Base-by-base conservation (phyloP, 2,329 filamentous ascomycete genomes). In the Periconia digitata region DNA sequence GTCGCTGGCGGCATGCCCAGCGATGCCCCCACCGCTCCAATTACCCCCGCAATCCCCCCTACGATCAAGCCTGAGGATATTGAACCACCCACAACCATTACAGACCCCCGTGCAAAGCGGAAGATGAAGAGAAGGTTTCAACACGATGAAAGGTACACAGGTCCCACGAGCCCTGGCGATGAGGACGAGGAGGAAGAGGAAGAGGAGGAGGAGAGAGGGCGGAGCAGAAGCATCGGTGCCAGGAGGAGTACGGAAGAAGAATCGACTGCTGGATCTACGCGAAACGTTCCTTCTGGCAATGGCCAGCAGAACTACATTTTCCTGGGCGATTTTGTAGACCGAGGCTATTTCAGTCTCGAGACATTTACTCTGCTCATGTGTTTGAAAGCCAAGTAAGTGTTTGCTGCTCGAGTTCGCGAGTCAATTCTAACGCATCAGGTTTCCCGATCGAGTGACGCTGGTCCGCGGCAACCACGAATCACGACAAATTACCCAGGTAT, bases 401-500 rank as follows among this genome's bases (percentile, higher is more conserved):
- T 15, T 20, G 10, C 10, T 34, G 7, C 15, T 40, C 22, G 21
- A 3, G 23, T 8, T 15, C 3, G 4, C 8, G 3, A 27, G n/a
- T 40, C 12, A 7, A 43, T 24, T 29, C 49, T 57, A 47, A 57
- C 37, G 8, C 15, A 6, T 27, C 47, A 86, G 84, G 74, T 89
- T 84, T 63, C 86, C 86, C 35, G 85, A 89, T 62, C 80, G 83
- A 54, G 85, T 90, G 53, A 89, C 86, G 0, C 76, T 90, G 23
- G 85, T 90, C 24, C 83, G 86, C 44, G 86, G 86, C 29, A 89
- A 99, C 77, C 94, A 99, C 82, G 94, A 99, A 77, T 96, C 92
- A 56, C 87, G 94, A 64, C 94, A 99, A 76, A 99, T 99, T 73
- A 99, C 94, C 39, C 92, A 97, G 74, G 94, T 99, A 50, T 99